A percentile compares a stretch with the other conserved stretches of the same genome.
Conservation (phyloP, 768 basidiomycete species). For the Goffeauzyma gilvescens region DNA sequence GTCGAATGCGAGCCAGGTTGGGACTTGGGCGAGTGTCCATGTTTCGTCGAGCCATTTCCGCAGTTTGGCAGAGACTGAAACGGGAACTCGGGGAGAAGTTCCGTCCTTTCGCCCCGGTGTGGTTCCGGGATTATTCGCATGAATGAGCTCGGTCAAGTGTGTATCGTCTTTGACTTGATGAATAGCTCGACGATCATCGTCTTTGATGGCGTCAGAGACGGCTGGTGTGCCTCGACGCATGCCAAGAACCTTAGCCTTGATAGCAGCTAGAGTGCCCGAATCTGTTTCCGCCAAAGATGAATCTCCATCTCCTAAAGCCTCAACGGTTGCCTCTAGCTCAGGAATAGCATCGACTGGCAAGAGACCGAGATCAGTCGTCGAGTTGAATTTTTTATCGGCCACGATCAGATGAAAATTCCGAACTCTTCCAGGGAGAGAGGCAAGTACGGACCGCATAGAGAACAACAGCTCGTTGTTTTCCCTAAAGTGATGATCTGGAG, state of each 20-base stretch:
- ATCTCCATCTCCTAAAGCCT: too few relatives aligned
- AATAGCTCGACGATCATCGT: too few relatives aligned
- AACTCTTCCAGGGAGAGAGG: slow-evolving; percentile 19
- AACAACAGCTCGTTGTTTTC: slow-evolving; percentile 27
- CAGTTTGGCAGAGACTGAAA: slow-evolving; percentile 11
- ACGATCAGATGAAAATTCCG: slow-evolving; percentile 22
- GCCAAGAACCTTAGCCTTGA: too few relatives aligned
- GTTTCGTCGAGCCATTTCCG: slow-evolving; percentile 10
- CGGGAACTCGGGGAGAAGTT: too few relatives aligned
- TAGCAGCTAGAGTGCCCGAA: too few relatives aligned
- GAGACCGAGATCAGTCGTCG: slow-evolving; percentile 11
- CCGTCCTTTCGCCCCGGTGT: too few relatives aligned
- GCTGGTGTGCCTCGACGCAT: too few relatives aligned
- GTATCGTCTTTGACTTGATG: too few relatives aligned
- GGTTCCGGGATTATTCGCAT: too few relatives aligned
- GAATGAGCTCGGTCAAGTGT: too few relatives aligned
- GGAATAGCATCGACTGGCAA: slow-evolving; percentile 11
- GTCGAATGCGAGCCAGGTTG: slow-evolving; percentile 25
- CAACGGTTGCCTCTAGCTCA: slow-evolving; percentile 16
- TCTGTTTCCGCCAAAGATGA: too few relatives aligned
- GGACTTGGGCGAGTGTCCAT: slow-evolving; percentile 24
- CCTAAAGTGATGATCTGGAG: slow-evolving; percentile 27
- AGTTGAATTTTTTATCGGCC: slow-evolving; percentile 19
- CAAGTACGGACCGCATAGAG: slow-evolving; percentile 27
- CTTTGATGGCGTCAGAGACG: too few relatives aligned